phyloP scores from a whole-genome alignment of 78 protist genomes.

The Salpingoeca rosetta region DNA sequence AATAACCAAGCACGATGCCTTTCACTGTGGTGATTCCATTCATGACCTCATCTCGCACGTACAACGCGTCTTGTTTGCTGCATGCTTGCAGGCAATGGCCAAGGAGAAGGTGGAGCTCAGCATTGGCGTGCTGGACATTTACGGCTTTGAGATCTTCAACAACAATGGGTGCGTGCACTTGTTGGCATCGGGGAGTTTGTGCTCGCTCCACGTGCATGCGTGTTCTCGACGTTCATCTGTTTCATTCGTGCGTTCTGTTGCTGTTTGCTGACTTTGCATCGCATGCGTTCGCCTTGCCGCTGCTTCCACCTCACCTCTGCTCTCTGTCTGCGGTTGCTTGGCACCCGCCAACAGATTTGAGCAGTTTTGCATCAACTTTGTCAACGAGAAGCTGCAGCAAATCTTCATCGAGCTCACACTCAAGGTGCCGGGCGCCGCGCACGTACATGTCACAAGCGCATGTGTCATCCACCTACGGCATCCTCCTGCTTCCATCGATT shows the following conservation, averaged over 20 bases:
- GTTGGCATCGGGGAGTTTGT: not conserved
- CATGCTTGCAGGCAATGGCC: not conserved
- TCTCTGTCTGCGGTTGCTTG: too few relatives aligned
- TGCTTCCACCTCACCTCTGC: not conserved
- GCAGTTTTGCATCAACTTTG: slow-evolving; percentile 80
- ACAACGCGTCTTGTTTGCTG: too few relatives aligned
- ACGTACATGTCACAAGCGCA: slow-evolving; percentile 10
- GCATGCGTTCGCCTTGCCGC: not conserved
- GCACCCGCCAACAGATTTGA: slow-evolving; percentile 68
- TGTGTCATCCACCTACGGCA: not conserved
- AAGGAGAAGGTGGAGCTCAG: slow-evolving; percentile 9
- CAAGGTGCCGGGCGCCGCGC: slow-evolving; percentile 68
- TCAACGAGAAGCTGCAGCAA: slow-evolving; percentile 86
- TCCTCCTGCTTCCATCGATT: not conserved
- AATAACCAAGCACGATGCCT: too few relatives aligned
- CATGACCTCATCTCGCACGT: too few relatives aligned
- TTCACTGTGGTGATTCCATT: too few relatives aligned
- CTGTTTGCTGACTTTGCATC: not conserved
- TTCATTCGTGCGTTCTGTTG: not conserved
- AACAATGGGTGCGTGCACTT: slow-evolving; percentile 60
- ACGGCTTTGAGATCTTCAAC: slow-evolving; percentile 81
- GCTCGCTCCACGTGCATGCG: not conserved
- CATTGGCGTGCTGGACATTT: slow-evolving; percentile 78
- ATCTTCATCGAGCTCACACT: slow-evolving; percentile 79
- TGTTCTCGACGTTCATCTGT: not conserved